Percentiles rank a stretch among this genome's conserved stretches.
These are phyloP conservation scores for Tetradesmus lagerheimii DNA, from an alignment of 139 green algal genomes.

Conservation along the genomic window DNA sequence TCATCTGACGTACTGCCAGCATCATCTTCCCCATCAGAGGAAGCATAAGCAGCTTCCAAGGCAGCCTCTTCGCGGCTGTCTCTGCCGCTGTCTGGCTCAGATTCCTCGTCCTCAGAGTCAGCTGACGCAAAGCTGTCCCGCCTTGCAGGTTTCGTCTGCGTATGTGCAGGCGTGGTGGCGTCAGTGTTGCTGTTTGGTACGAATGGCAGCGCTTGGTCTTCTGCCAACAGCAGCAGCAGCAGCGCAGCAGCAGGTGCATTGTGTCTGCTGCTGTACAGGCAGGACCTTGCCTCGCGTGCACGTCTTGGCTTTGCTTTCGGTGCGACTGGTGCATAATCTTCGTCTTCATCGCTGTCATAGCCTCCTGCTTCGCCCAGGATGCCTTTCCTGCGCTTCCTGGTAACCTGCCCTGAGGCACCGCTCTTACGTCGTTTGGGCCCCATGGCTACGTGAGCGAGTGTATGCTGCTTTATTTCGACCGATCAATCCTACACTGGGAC, in stretches of 20 bases:
- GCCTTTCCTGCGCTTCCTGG: not conserved
- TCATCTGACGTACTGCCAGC: not conserved
- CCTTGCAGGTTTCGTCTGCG: not conserved
- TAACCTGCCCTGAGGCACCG: not conserved
- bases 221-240: not conserved
- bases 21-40: not conserved
- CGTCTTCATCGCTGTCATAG: constrained; percentile 26
- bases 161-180: not conserved
- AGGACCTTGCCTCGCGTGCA: not conserved
- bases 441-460: not conserved
- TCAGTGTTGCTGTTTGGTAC: not conserved
- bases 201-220: not conserved
- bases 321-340: not conserved
- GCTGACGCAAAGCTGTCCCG: not conserved
- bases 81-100: not conserved
- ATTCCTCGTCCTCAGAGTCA: not conserved
- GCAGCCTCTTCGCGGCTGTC: not conserved
- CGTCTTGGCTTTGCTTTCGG: not conserved
- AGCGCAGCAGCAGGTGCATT: not conserved
- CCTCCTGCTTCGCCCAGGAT: not conserved
- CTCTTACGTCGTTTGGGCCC: not conserved
- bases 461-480: no score
- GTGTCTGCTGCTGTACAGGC: not conserved
- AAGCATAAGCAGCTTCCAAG: not conserved
- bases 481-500: no score